Percentiles rank a stretch among this genome's conserved stretches.
phyloP scores from a whole-genome alignment of 176 grass and related monocot genomes.

The Carex myosuroides region DNA sequence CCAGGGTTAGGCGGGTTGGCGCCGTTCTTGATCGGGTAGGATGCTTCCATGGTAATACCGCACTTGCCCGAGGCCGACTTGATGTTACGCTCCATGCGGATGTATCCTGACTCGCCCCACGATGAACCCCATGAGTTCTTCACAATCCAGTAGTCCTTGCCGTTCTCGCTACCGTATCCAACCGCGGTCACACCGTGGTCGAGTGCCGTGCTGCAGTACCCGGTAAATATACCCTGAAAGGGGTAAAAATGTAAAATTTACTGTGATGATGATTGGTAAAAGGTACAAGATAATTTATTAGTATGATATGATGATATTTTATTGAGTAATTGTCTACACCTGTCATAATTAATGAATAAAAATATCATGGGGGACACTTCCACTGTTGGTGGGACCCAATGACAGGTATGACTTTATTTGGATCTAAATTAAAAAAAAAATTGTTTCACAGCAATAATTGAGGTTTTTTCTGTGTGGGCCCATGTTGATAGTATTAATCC shows the following conservation, averaged over 20 bases:
- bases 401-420: neutral
- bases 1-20: constrained; percentile 76
- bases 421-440: neutral
- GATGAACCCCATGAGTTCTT: constrained; percentile 74
- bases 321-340: neutral
- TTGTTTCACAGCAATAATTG: neutral
- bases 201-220: constrained; percentile 58
- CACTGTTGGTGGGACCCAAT: neutral
- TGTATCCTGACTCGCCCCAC: constrained; percentile 70
- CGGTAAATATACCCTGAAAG: constrained; percentile 67
- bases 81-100: constrained; percentile 81
- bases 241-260: neutral
- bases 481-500: constrained; percentile 2
- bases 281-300: neutral
- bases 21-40: constrained; percentile 63
- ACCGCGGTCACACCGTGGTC: constrained; percentile 73
- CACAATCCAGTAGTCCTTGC: constrained; percentile 83
- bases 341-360: neutral
- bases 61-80: constrained; percentile 55
- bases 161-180: constrained; percentile 54
- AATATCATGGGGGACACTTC: neutral
- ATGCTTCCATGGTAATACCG: constrained; percentile 62
- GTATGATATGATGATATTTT: neutral
- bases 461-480: neutral
- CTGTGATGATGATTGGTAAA: neutral